Conservation (phyloP, 305 asterid species). For the Solanum hybrid region DNA sequence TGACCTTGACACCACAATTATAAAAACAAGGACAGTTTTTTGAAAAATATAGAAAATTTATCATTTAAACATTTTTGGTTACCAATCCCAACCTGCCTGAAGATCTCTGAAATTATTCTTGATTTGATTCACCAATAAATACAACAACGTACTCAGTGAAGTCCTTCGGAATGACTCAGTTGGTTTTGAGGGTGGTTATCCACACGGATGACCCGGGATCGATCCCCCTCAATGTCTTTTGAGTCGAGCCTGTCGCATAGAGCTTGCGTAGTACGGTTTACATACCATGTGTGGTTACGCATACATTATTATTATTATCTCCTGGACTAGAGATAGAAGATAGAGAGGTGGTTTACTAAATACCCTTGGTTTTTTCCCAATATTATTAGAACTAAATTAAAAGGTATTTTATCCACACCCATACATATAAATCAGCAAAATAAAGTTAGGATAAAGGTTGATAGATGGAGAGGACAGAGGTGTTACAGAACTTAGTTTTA, state of each 20-base stretch:
- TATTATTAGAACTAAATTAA: background rate
- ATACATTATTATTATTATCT: no score
- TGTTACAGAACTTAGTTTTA: background rate
- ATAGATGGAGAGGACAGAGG: background rate
- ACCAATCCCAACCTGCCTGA: accelerated
- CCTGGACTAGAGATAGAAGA: background rate
- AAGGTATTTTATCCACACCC: background rate
- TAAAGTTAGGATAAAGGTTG: background rate
- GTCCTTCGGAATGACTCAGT: no score
- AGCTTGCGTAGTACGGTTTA: no score
- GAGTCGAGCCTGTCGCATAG: no score
- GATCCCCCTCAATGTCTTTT: no score
- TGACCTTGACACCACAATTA: background rate
- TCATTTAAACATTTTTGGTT: background rate
- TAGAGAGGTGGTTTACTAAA: background rate
- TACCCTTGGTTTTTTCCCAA: background rate
- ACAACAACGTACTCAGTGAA: background rate
- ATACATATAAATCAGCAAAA: background rate
- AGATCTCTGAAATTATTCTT: background rate
- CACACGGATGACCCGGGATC: no score
- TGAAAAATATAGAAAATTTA: background rate
- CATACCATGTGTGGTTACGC: no score
- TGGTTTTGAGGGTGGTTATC: no score
- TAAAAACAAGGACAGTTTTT: no score
- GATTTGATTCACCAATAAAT: background rate